phyloP scores from a whole-genome alignment of 2,329 filamentous ascomycete genomes.

The Triangularia setosa region DNA sequence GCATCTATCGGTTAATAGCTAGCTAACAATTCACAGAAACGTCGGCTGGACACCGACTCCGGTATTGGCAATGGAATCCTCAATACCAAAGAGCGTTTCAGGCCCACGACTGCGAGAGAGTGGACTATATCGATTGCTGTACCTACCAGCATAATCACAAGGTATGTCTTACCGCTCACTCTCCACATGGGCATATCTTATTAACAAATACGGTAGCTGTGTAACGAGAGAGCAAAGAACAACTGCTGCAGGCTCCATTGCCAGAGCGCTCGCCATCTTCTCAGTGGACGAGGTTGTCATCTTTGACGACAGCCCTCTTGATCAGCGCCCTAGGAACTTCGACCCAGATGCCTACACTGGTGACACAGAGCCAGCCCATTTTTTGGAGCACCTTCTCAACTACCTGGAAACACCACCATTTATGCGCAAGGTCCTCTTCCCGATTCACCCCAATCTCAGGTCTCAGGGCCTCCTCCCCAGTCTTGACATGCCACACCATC shows the following conservation, averaged over 20 bases:
- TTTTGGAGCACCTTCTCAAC: conserved; percentile 71
- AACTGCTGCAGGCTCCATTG: conserved; percentile 68
- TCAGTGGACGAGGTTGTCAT: conserved; percentile 80
- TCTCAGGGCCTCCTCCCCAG: conserved; percentile 70
- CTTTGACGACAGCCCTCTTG: conserved; percentile 64
- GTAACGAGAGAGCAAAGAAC: conserved; percentile 73
- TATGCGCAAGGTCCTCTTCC: conserved; percentile 71
- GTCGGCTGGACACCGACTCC: conserved; percentile 43
- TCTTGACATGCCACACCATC: conserved; percentile 81
- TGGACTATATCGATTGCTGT: conserved; percentile 77
- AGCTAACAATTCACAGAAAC: conserved; percentile 40
- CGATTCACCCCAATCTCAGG: conserved; percentile 72
- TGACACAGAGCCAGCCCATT: conserved; percentile 72
- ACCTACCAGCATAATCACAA: conserved; percentile 71
- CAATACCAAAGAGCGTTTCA: conserved; percentile 66
- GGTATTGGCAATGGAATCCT: conserved; percentile 38
- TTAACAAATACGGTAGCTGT: conserved; percentile 46
- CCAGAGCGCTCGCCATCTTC: conserved; percentile 77
- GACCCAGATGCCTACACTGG: conserved; percentile 59
- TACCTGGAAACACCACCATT: conserved; percentile 84
- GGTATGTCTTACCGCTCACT: conserved; percentile 44
- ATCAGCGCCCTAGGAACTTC: conserved; percentile 43
- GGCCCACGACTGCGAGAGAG: conserved; percentile 58
- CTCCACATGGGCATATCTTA: not conserved
- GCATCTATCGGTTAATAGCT: not conserved